Percentiles rank a stretch among this genome's conserved stretches.
Conservation (phyloP, 768 basidiomycete species). For the Neoboletus subvelutipes region DNA sequence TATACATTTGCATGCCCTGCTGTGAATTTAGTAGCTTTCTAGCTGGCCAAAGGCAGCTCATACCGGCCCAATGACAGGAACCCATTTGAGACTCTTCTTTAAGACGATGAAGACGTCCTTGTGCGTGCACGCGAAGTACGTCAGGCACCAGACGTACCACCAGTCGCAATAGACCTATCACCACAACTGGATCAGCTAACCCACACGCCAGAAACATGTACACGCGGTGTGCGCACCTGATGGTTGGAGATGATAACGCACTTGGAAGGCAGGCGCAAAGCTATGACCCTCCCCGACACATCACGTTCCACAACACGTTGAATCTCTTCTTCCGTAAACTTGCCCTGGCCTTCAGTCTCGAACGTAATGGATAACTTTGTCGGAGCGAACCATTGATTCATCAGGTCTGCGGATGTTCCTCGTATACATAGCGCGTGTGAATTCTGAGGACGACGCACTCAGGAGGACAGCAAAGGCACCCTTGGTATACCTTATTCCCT, state of each 20-base stretch:
- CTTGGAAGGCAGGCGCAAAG: slow-evolving; percentile 72
- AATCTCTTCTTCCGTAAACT: slow-evolving; percentile 59
- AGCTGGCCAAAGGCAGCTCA: slow-evolving; percentile 19
- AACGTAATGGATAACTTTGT: slow-evolving; percentile 72
- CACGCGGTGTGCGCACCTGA: slow-evolving; percentile 52
- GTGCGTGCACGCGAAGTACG: slow-evolving; percentile 69
- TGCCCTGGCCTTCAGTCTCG: slow-evolving; percentile 65
- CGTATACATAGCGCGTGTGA: neutral
- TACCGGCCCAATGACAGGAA: slow-evolving; percentile 91
- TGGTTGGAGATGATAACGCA: slow-evolving; percentile 90
- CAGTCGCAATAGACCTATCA: slow-evolving; percentile 72
- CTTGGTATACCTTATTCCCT: slow-evolving; percentile 78
- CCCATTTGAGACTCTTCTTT: slow-evolving; percentile 84
- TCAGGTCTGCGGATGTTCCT: slow-evolving; percentile 51
- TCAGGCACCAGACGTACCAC: slow-evolving; percentile 87
- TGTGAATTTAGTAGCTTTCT: slow-evolving; percentile 6
- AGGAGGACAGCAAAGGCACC: slow-evolving; percentile 75
- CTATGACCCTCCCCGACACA: slow-evolving; percentile 51
- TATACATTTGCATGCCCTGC: slow-evolving; percentile 90
- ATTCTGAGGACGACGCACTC: slow-evolving; percentile 45
- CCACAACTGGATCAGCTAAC: slow-evolving; percentile 3
- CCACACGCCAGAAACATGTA: neutral
- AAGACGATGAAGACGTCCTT: slow-evolving; percentile 84
- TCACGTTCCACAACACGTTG: slow-evolving; percentile 57
- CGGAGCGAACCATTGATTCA: slow-evolving; percentile 82